Base-by-base conservation (phyloP, 192 early-diverging fungal genomes). In the Kickxella alabastrina region DNA sequence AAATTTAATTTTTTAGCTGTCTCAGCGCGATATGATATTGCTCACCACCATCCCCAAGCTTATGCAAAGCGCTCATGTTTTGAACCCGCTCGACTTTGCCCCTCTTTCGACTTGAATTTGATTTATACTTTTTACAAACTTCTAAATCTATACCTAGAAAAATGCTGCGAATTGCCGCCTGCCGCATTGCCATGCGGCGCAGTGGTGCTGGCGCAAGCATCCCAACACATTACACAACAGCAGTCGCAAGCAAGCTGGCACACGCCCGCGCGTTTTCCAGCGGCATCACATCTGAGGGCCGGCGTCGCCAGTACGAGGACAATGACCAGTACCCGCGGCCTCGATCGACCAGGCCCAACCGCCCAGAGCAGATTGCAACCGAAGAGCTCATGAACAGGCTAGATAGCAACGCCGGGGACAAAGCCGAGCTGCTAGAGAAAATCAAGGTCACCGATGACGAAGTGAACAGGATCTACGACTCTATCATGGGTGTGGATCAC, bases 381-480 rank as follows among this genome's bases (percentile, higher is more conserved):
- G 45, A 49, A 8, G 42, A 43, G 9, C 50, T 74, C 19, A 58
- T 62, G 22, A 21, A 52, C 3, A 23, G 37, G 14, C 27, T 45
- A 18, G 58, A 50, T 34, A 17, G 32, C 7, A 19, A 21, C 21
- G 13, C 47, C 25, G 23, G 45, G 25, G 41, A 43, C 0, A 47
- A 41, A 10, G 37, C 31, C 21, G 39, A 50, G 1, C 10, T 58
- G 21, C 26, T 74, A 13, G 63, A 66, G 15, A 40, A 43, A 17
- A 54, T 74, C 43, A 52, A 46, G 12, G 29, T 75, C 28, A 64
- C 72, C 1, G 72, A 75, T 40, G 54, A 68, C 13, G 72, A 75
- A 17, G 50, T 75, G 31, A 48, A 26, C 57, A 54, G 51, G 49
- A 75, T 75, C 36, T 75, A 60, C 43, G 53, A 68, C 31, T 64